A percentile compares a stretch with the other conserved stretches of the same genome.
These are phyloP conservation scores for Emergomyces pasteurianus DNA, from an alignment of 2,329 filamentous ascomycete genomes.

Conservation along the genomic window DNA sequence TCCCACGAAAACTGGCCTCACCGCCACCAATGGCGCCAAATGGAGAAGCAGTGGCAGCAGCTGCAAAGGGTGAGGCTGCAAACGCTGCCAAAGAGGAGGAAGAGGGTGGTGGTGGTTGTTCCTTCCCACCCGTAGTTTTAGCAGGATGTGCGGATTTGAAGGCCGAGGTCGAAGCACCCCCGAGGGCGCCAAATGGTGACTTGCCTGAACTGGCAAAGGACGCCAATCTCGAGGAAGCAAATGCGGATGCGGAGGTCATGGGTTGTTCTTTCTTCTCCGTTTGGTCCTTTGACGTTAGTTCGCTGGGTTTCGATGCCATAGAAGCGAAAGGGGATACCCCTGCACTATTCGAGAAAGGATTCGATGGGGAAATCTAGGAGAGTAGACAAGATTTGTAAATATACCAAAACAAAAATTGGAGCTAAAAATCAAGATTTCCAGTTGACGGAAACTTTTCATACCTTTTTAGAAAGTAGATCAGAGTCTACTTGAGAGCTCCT, in stretches of 20 bases:
- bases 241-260: slow-evolving; percentile 48
- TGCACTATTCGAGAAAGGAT: slow-evolving; percentile 33
- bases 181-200: slow-evolving; percentile 53
- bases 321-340: slow-evolving; percentile 32
- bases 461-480: slow-evolving; percentile 13
- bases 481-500: slow-evolving; percentile 15
- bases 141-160: slow-evolving; percentile 21
- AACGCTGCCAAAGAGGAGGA: slow-evolving; percentile 2
- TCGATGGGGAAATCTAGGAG: slow-evolving; percentile 20
- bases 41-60: slow-evolving; percentile 21
- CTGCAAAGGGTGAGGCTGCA: slow-evolving; percentile 19
- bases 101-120: slow-evolving; percentile 14
- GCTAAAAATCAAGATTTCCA: not conserved
- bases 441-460: slow-evolving; percentile 6
- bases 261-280: slow-evolving; percentile 14
- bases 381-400: not conserved
- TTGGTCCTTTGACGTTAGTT: slow-evolving; percentile 11
- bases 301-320: slow-evolving; percentile 19
- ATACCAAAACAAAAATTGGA: not conserved
- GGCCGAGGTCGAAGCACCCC: slow-evolving; percentile 26
- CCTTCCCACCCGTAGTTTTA: slow-evolving; percentile 10
- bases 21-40: slow-evolving; percentile 26
- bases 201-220: slow-evolving; percentile 49
- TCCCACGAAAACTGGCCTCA: slow-evolving; percentile 18
- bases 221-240: slow-evolving; percentile 57